These are phyloP conservation scores for Aspergillus flavus DNA, from an alignment of 2,329 filamentous ascomycete genomes.

Conservation along the genomic window DNA sequence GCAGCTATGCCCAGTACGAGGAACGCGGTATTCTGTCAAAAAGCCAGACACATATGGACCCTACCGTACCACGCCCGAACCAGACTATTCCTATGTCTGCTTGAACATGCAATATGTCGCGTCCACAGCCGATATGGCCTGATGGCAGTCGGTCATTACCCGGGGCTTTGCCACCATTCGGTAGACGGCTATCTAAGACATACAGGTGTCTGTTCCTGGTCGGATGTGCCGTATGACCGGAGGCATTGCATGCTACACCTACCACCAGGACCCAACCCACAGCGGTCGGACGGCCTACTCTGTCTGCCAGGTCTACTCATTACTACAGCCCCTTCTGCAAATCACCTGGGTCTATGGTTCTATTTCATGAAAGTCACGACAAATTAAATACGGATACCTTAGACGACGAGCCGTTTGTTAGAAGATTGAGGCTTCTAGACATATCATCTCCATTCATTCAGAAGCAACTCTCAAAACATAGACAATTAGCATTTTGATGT, in stretches of 20 bases:
- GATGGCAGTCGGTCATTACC: neutral
- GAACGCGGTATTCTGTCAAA: neutral
- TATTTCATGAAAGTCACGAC: neutral
- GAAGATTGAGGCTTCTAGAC: neutral
- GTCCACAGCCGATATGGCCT: neutral
- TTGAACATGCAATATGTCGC: neutral
- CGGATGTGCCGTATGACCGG: neutral
- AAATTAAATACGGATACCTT: neutral
- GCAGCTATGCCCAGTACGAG: neutral
- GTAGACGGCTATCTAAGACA: neutral
- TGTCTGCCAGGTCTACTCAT: neutral
- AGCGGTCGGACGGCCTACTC: neutral
- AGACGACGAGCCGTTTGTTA: too few relatives aligned
- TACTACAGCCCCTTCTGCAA: neutral
- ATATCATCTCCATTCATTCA: neutral
- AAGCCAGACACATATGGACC: neutral
- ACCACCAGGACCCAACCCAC: neutral
- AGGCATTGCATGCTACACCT: neutral
- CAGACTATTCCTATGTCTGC: neutral
- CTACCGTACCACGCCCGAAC: neutral
- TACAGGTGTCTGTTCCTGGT: neutral
- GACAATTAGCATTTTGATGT: neutral
- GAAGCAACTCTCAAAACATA: neutral
- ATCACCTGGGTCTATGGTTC: neutral
- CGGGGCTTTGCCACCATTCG: neutral